phyloP scores from a whole-genome alignment of 306 rosid genomes.

The Pyrus pyrifolia region DNA sequence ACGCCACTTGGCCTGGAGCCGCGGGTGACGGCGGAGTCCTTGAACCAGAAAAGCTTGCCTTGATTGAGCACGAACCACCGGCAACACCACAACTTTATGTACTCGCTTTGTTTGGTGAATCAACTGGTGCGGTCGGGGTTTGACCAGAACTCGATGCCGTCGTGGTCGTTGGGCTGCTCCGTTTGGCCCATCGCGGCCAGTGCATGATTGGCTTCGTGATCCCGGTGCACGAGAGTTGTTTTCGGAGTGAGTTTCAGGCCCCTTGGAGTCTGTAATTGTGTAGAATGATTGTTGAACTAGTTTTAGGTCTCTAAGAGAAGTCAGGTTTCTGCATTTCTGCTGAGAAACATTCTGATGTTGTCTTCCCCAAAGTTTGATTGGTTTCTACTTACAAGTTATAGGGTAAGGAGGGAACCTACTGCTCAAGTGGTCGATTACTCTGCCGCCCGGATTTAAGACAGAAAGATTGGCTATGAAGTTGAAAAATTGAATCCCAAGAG shows the following conservation, averaged over 20 bases:
- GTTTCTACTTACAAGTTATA: not conserved
- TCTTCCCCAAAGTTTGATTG: not conserved
- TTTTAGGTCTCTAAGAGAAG: not conserved
- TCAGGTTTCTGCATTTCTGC: not conserved
- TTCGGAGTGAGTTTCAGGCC: not conserved
- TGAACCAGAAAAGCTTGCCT: slow-evolving; percentile 36
- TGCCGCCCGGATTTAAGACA: not conserved
- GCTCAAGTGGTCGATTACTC: not conserved
- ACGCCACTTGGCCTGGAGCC: slow-evolving; percentile 19
- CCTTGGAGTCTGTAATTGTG: not conserved
- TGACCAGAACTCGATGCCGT: slow-evolving; percentile 23
- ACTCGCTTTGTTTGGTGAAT: slow-evolving; percentile 29
- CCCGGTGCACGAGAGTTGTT: not conserved
- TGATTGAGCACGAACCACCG: slow-evolving; percentile 38
- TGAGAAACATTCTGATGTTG: not conserved
- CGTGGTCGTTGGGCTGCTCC: slow-evolving; percentile 10
- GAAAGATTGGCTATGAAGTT: not conserved
- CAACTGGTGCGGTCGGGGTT: slow-evolving; percentile 27
- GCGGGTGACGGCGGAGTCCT: slow-evolving; percentile 17
- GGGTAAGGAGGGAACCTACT: not conserved
- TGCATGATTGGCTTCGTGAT: no score
- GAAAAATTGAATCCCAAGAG: not conserved
- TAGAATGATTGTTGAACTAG: not conserved
- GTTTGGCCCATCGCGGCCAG: slow-evolving; percentile 14
- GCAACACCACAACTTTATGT: slow-evolving; percentile 27